Evolutionary conservation across 202 grass and related monocot genomes (phyloP), one percentile per base, ranked within the genome.

Genomic region (Setaria viridis): DNA sequence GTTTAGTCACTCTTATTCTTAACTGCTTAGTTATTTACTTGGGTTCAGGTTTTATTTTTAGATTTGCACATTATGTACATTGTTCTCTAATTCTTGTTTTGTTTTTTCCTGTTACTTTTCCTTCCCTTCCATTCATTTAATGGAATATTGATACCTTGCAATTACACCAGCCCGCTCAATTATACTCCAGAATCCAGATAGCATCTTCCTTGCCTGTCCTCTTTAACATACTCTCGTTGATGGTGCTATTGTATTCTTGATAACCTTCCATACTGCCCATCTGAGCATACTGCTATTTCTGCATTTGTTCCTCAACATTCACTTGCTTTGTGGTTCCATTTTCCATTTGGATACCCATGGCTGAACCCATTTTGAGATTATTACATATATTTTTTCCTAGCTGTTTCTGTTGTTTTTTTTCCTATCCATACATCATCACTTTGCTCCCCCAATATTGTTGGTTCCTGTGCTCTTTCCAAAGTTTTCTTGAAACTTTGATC

Each of bases 361-460:
- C 80, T 77, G 37, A 81, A 80, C 58, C 72, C 89, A 80, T 34
- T 74, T 85, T 87, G 37, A 82, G 62, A 88, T 87, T 87, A 80
- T 85, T 92, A 42, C 84, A 88, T 88, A 85, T 49, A 84, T 85
- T 68, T 74, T 80, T 21, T 50, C 88, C 79, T 88, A 72, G 77
- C 75, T 92, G 57, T 83, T 94, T 88, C 70, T 87, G 80, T 91
- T 88, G 41, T 92, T 95, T 90, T 88, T 86, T 62, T 75, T 87
- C 86, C 88, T 82, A 78, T 88, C 90, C 85, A 55, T 82, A 85
- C 88, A 77, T 88, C 85, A 76, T 88, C 90, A 83, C 54, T 88
- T 90, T 87, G 85, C 73, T 92, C 88, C 90, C 77, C 86, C 79
- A 49, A 86, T 92, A 86, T 90, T 87, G 83, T 90, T 88, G 88